Base-by-base conservation (phyloP, 2,329 filamentous ascomycete genomes). In the Mycosphaerella sp. region DNA sequence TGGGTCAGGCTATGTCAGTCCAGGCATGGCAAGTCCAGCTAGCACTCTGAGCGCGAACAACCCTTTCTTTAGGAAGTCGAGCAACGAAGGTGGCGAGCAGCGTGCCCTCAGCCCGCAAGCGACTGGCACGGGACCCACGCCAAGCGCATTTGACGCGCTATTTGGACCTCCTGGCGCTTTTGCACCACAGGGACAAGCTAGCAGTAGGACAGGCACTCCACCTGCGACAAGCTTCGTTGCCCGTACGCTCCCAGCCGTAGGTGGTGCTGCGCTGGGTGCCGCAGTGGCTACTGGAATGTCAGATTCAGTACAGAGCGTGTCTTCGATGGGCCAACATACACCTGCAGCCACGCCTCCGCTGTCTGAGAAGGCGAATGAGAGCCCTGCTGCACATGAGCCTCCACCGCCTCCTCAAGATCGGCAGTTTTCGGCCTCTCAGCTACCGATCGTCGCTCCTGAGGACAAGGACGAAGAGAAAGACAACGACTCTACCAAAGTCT, bases 61-160 rank as follows among this genome's bases (percentile, higher is more conserved):
- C 67, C 93, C 93, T 0, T 98, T 98, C 76, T 96, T 96, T 75
- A 84, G 89, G 64, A 78, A 77, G 52, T 72, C 75, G 9, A 62
- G 62, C 34, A 54, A 52, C 13, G 60, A 63, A 25, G 58, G 47
- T n/a, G 43, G 54, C n/a, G 48, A 52, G 3, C 50, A 60, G 30
- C 56, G 60, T 12, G 49, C 62, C 8, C 53, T 56, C 10, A 65
- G 61, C 36, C 62, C 62, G 10, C 57, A 56, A 18, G 47, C 51
- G 14, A 56, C 52, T 12, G 50, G 41, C n/a, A 18, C 50, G 18
- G 64, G 62, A 28, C 65, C 66, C 9, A 67, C 59, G 7, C 64
- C 65, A 6, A 68, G 65, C 49, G 67, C 67, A 1, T 69, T 69
- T 30, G 66, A 70, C 52, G 59, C 64, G 7, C 52, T 70, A 6